A percentile compares a stretch with the other conserved stretches of the same genome.
Evolutionary conservation across 768 basidiomycete species (phyloP).

Genomic region (Boletus rubropictus): DNA sequence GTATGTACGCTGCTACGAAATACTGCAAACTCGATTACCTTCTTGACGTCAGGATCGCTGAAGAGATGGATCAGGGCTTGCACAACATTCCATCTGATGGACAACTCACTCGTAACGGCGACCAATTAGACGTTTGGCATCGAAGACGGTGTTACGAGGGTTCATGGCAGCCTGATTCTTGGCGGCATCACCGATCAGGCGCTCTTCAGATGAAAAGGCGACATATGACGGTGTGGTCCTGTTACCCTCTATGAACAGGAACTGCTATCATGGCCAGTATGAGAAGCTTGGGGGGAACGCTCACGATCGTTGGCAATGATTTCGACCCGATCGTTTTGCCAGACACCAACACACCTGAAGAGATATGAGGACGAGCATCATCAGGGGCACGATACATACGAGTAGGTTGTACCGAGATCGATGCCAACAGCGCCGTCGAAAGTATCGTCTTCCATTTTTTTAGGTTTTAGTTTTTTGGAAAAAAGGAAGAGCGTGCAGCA

Average conservation of each 20-base stretch:
- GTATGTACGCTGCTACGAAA: background rate
- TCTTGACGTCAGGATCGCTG: constrained; percentile 91
- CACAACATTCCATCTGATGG: background rate
- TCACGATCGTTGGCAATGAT: constrained; percentile 96
- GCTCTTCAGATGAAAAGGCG: constrained; percentile 94
- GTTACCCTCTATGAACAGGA: constrained; percentile 73
- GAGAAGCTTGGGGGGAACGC: constrained; percentile 27
- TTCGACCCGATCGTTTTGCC: constrained; percentile 99
- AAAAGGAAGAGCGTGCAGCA: constrained; percentile 22
- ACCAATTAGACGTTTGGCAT: constrained; percentile 98
- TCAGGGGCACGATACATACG: constrained; percentile 43
- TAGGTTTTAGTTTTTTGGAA: constrained; percentile 29
- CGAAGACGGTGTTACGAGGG: constrained; percentile 97
- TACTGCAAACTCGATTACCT: constrained; percentile 35
- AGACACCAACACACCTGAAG: constrained; percentile 91
- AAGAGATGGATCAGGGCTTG: constrained; percentile 4
- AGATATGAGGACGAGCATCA: constrained; percentile 23
- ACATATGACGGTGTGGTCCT: constrained; percentile 99
- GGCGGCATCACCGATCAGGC: constrained; percentile 97
- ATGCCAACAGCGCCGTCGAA: constrained; percentile 97
- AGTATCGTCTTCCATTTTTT: constrained; percentile 78
- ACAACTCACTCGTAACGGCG: constrained; percentile 83
- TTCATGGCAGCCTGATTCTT: constrained; percentile 99
- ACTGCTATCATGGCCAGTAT: background rate
- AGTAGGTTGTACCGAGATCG: constrained; percentile 97